These are phyloP conservation scores for Diophrys sp. DNA, from an alignment of 73 alveolate species.

Conservation along the genomic window DNA sequence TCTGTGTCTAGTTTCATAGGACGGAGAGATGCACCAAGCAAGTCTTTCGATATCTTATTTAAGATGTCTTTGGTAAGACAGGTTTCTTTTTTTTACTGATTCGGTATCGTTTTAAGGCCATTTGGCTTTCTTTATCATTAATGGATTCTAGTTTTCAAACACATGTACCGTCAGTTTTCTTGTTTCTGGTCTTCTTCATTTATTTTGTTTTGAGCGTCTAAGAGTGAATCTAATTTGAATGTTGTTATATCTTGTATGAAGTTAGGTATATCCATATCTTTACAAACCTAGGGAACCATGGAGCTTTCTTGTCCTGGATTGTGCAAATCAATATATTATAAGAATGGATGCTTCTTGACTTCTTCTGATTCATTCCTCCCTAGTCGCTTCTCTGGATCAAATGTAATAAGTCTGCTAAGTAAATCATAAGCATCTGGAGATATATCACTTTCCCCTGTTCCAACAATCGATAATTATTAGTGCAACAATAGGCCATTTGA, in stretches of 20 bases:
- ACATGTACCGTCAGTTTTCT: not conserved
- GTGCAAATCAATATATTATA: conserved; percentile 90
- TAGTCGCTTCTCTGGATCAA: conserved; percentile 72
- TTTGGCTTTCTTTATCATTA: not conserved
- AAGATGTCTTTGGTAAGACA: too few species aligned
- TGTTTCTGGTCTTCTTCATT: not conserved
- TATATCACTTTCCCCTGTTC: conserved; percentile 67
- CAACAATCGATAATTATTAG: too few species aligned
- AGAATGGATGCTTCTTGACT: conserved; percentile 89
- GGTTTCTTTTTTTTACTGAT: too few species aligned
- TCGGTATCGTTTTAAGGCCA: too few species aligned
- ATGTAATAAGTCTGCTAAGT: conserved; percentile 62
- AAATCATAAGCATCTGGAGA: conserved; percentile 82
- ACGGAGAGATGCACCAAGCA: too few species aligned
- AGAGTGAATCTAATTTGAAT: not conserved
- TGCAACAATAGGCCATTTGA: conserved; percentile 43
- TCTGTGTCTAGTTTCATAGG: too few species aligned
- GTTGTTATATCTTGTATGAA: not conserved
- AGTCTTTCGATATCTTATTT: too few species aligned
- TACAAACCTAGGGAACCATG: conserved; percentile 7
- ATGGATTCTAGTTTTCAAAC: not conserved
- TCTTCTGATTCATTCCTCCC: conserved; percentile 87
- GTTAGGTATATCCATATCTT: not conserved
- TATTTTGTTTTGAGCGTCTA: not conserved
- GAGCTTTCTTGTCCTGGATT: conserved; percentile 15